phyloP scores from a whole-genome alignment of 2,329 filamentous ascomycete genomes.

The Ophidiomyces ophidiicola region DNA sequence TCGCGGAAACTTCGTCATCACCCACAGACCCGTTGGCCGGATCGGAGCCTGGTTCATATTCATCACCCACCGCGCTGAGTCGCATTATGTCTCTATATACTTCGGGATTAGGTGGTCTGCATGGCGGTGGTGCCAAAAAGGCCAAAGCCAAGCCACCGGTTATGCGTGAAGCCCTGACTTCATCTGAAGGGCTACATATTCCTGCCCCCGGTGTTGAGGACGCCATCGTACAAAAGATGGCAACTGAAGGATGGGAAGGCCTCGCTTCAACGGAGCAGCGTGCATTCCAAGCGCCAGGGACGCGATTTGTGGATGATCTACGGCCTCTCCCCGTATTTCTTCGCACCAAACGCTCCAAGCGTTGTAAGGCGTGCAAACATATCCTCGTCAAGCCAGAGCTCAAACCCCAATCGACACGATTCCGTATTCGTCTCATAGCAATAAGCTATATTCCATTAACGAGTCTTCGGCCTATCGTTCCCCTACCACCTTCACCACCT shows the following conservation, averaged over 20 bases:
- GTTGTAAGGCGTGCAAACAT: slow-evolving; percentile 82
- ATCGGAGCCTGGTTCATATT: slow-evolving; percentile 39
- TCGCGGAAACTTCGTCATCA: slow-evolving; percentile 49
- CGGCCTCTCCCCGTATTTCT: slow-evolving; percentile 72
- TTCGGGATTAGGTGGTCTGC: slow-evolving; percentile 43
- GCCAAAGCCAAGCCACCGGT: slow-evolving; percentile 53
- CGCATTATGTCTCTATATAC: slow-evolving; percentile 90
- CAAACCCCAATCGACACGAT: slow-evolving; percentile 78
- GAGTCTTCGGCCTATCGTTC: slow-evolving; percentile 49
- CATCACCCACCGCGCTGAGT: slow-evolving; percentile 67
- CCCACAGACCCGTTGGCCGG: slow-evolving; percentile 42
- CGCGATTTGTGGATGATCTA: slow-evolving; percentile 59
- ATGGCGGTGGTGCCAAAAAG: slow-evolving; percentile 43
- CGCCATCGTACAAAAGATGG: slow-evolving; percentile 48
- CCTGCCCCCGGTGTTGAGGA: slow-evolving; percentile 49
- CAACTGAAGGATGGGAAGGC: slow-evolving; percentile 48
- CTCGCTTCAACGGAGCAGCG: slow-evolving; percentile 47
- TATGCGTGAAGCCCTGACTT: slow-evolving; percentile 67
- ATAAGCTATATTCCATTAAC: slow-evolving; percentile 78
- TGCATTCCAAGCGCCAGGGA: slow-evolving; percentile 37
- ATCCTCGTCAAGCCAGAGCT: slow-evolving; percentile 90
- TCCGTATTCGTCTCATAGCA: slow-evolving; percentile 84
- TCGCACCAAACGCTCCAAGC: slow-evolving; percentile 84
- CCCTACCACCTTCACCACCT: slow-evolving; percentile 27
- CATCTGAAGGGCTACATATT: slow-evolving; percentile 59